Percentiles rank a stretch among this genome's conserved stretches.
Conservation (phyloP, 169 alveolate species). For the Eimeria zaria region DNA sequence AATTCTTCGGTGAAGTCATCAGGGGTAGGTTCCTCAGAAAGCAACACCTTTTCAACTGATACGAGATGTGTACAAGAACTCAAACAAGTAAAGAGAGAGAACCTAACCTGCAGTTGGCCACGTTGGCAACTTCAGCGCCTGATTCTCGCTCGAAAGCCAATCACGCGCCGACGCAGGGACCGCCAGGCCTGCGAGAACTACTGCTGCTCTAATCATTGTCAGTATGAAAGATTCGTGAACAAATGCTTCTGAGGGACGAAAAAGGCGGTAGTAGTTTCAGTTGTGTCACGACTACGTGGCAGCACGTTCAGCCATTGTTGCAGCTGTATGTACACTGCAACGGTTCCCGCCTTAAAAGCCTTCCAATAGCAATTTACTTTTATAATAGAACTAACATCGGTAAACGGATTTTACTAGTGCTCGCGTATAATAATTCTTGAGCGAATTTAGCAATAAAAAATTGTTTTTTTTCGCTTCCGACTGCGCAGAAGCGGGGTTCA, state of each 20-base stretch:
- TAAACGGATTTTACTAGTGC: not conserved
- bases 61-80: not conserved
- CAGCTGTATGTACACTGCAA: conserved; percentile 50
- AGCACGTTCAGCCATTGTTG: not conserved
- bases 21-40: conserved; percentile 77
- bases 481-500: not conserved
- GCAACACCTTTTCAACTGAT: conserved; percentile 64
- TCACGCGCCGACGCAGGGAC: conserved; percentile 72
- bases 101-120: conserved; percentile 63
- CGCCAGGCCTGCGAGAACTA: conserved; percentile 70
- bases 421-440: not conserved
- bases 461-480: not conserved
- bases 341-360: not conserved
- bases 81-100: not conserved
- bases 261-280: conserved; percentile 46
- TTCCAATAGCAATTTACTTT: not conserved
- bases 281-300: not conserved
- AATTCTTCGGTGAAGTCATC: conserved; percentile 74
- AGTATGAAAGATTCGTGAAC: not conserved
- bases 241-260: conserved; percentile 22
- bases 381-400: not conserved
- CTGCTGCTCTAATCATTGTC: conserved; percentile 59
- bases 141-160: conserved; percentile 72
- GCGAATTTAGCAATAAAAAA: not conserved
- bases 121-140: conserved; percentile 67